Evolutionary conservation across 2,329 filamentous ascomycete species (phyloP).

Genomic region (Calonectria henricotiae): DNA sequence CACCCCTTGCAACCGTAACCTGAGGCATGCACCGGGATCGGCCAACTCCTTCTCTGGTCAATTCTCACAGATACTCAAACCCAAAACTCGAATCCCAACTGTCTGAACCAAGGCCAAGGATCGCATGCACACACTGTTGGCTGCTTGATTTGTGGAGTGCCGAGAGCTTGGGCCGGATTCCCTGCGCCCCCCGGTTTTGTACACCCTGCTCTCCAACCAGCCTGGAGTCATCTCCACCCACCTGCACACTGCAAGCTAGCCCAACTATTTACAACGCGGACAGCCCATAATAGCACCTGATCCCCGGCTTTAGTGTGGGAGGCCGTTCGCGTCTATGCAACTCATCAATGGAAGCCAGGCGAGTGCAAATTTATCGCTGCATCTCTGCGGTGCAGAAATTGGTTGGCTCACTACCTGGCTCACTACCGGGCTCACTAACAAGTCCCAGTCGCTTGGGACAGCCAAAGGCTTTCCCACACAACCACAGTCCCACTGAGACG

Average conservation of each 20-base stretch:
- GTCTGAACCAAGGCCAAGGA: constrained; percentile 24
- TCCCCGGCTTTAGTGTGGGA: constrained; percentile 32
- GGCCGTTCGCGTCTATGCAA: constrained; percentile 40
- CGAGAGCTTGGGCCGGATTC: constrained; percentile 33
- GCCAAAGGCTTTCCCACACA: constrained; percentile 14
- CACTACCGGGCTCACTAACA: constrained; percentile 4
- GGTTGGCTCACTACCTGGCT: background rate
- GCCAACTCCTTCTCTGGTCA: constrained; percentile 10
- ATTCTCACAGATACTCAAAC: background rate
- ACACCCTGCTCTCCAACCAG: constrained; percentile 28
- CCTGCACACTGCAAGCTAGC: constrained; percentile 35
- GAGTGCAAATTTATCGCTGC: constrained; percentile 21
- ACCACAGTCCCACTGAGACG: constrained; percentile 31
- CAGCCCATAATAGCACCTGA: constrained; percentile 37
- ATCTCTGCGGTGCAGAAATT: constrained; percentile 18
- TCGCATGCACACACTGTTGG: constrained; percentile 26
- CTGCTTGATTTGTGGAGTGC: constrained; percentile 34
- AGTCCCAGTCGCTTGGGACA: constrained; percentile 31
- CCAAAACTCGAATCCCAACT: constrained; percentile 23
- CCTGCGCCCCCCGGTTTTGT: constrained; percentile 29
- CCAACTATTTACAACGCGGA: constrained; percentile 29
- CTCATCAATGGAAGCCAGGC: constrained; percentile 31
- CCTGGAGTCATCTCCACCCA: constrained; percentile 26
- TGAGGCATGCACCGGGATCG: constrained; percentile 27
- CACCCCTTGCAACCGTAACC: constrained; percentile 13